Conservation (phyloP, 1,284 basidiomycete genomes). For the Earliella scabrosa region DNA sequence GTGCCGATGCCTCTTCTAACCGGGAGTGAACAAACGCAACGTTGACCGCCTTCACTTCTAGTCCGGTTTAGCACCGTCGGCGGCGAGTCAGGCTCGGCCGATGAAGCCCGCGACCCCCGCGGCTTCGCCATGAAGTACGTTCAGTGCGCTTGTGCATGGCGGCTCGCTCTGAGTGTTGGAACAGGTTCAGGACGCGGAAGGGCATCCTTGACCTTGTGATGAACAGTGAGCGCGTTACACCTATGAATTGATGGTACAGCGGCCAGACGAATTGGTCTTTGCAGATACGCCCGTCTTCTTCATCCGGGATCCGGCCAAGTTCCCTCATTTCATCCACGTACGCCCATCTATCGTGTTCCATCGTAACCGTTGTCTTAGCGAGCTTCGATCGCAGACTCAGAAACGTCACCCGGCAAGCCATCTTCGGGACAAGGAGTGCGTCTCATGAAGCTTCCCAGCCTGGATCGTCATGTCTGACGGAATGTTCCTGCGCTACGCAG, state of each 20-base stretch:
- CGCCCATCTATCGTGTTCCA: background rate
- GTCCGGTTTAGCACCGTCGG: conserved; percentile 90
- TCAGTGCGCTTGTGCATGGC: background rate
- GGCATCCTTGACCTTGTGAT: conserved; percentile 90
- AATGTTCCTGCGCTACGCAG: conserved; percentile 5
- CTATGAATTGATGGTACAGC: background rate
- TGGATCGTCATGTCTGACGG: background rate
- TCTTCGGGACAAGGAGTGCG: conserved; percentile 61
- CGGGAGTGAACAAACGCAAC: no score
- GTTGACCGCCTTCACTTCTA: conserved; percentile 58
- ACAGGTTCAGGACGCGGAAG: conserved; percentile 64
- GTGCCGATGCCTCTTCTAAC: background rate
- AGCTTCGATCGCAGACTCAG: conserved; percentile 57
- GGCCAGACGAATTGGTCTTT: background rate
- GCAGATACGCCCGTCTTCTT: conserved; percentile 89
- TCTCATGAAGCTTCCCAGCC: background rate
- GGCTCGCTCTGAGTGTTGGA: background rate
- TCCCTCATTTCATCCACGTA: conserved; percentile 87
- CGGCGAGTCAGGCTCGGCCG: conserved; percentile 85
- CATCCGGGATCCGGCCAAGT: conserved; percentile 82
- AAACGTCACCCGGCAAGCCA: conserved; percentile 93
- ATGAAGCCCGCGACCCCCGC: conserved; percentile 90
- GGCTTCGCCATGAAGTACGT: conserved; percentile 42
- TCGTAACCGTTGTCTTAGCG: background rate
- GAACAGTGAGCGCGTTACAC: conserved; percentile 54